These are phyloP conservation scores for Plicaturopsis crispa DNA, from an alignment of 768 basidiomycete species.

Conservation along the genomic window DNA sequence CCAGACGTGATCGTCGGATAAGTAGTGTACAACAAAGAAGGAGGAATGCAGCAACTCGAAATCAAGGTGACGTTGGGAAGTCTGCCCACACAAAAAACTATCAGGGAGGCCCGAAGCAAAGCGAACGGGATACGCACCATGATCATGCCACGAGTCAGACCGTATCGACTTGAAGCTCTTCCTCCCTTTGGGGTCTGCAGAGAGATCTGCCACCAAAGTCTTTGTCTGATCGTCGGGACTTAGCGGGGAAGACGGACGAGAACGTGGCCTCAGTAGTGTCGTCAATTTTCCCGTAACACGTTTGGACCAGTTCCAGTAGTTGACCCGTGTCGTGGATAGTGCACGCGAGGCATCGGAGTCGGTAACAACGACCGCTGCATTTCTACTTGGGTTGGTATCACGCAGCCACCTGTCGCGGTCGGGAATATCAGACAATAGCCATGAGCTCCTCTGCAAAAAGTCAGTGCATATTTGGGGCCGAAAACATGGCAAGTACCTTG, in stretches of 20 bases:
- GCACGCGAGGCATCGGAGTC: conserved; percentile 71
- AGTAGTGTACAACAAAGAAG: too few relatives aligned
- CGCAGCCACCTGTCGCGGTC: conserved; percentile 67
- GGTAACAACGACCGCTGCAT: conserved; percentile 51
- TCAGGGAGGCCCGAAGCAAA: too few relatives aligned
- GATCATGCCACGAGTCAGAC: too few relatives aligned
- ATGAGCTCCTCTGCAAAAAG: conserved; percentile 47
- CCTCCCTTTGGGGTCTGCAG: too few relatives aligned
- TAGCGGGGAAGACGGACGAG: conserved; percentile 21
- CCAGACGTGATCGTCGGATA: too few relatives aligned
- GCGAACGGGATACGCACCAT: too few relatives aligned
- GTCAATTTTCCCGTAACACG: conserved; percentile 47
- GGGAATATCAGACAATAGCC: conserved; percentile 63
- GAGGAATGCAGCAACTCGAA: too few relatives aligned
- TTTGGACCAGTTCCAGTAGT: conserved; percentile 46
- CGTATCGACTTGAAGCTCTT: too few relatives aligned
- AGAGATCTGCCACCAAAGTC: too few relatives aligned
- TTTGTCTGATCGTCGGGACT: conserved; percentile 2
- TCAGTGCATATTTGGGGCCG: background rate
- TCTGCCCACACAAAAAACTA: too few relatives aligned
- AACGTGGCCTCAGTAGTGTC: conserved; percentile 37
- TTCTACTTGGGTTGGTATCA: conserved; percentile 46
- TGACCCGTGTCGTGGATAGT: conserved; percentile 57
- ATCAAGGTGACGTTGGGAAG: too few relatives aligned
- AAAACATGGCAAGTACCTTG: conserved; percentile 55